Percentiles rank a stretch among this genome's conserved stretches.
Conservation (phyloP, 2,329 filamentous ascomycete species). For the Emmonsia crescens region DNA sequence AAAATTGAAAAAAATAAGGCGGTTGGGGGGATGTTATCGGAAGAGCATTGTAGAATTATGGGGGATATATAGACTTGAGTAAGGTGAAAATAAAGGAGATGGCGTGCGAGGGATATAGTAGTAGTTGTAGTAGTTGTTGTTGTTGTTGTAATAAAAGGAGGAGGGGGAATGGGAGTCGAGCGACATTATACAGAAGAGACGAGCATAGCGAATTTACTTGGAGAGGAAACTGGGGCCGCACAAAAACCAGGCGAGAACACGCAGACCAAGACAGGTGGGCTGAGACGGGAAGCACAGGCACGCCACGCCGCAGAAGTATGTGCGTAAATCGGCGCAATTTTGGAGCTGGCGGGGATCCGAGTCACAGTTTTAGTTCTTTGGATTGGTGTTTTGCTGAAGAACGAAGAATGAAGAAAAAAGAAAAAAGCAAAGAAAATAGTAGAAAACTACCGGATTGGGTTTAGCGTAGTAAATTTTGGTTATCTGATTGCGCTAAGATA, state of each 20-base stretch:
- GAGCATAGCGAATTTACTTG: not conserved
- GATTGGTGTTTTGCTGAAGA: not conserved
- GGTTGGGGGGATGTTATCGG: slow-evolving; percentile 14
- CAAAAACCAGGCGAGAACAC: not conserved
- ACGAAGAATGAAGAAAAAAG: not conserved
- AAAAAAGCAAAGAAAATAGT: not conserved
- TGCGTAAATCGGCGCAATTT: not conserved
- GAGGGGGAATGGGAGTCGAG: not conserved
- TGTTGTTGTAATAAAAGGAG: too few relatives aligned
- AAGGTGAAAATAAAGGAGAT: slow-evolving; percentile 9
- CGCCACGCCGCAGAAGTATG: not conserved
- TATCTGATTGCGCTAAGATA: slow-evolving; percentile 32
- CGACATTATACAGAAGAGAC: not conserved
- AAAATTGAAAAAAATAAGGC: not conserved
- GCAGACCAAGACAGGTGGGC: not conserved
- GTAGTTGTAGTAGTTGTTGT: slow-evolving; percentile 2
- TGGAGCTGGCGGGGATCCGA: slow-evolving; percentile 1
- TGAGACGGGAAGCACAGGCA: not conserved
- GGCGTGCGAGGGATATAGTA: slow-evolving; percentile 13
- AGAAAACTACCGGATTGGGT: not conserved
- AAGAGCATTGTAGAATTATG: slow-evolving; percentile 20
- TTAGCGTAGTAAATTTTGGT: slow-evolving; percentile 21
- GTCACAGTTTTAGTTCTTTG: not conserved
- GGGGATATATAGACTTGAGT: slow-evolving; percentile 4
- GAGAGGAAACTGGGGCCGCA: not conserved